phyloP scores from a whole-genome alignment of 495 filamentous ascomycete genomes.

The Hypoxylon lienhwacheense region DNA sequence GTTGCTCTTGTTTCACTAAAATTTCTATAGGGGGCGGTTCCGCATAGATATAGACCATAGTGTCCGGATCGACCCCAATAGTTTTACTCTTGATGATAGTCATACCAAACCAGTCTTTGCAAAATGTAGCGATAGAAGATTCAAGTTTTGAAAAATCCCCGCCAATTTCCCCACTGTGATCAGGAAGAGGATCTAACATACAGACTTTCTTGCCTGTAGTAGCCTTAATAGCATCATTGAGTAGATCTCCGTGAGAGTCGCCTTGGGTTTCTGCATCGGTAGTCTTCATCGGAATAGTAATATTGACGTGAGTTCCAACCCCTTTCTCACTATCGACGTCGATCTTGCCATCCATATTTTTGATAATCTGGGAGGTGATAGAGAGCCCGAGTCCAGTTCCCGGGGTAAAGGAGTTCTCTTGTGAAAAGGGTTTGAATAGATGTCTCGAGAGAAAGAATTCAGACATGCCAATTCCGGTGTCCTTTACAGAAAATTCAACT shows the following conservation, averaged over 20 bases:
- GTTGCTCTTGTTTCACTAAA: conserved; percentile 14
- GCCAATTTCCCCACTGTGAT: background rate
- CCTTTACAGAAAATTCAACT: conserved; percentile 56
- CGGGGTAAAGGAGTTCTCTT: conserved; percentile 65
- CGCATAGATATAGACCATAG: conserved; percentile 30
- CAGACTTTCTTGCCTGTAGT: conserved; percentile 21
- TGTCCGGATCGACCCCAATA: conserved; percentile 13
- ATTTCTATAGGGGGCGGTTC: conserved; percentile 32
- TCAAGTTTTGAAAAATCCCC: conserved; percentile 17
- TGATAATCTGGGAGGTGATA: conserved; percentile 67
- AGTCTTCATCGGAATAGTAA: conserved; percentile 21
- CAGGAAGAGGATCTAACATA: conserved; percentile 11
- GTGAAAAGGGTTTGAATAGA: conserved; percentile 70
- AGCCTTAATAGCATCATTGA: conserved; percentile 9
- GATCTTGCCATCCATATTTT: conserved; percentile 61
- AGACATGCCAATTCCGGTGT: conserved; percentile 71
- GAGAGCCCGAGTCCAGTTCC: conserved; percentile 73
- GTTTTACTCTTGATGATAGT: conserved; percentile 18
- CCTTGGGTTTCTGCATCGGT: background rate
- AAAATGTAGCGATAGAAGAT: conserved; percentile 24
- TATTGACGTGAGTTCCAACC: conserved; percentile 30
- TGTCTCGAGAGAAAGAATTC: conserved; percentile 67
- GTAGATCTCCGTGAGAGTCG: conserved; percentile 3
- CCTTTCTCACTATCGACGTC: conserved; percentile 54
- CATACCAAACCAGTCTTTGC: conserved; percentile 33